phyloP scores from a whole-genome alignment of 257 asterid species.

The Anisodus acutangulus region DNA sequence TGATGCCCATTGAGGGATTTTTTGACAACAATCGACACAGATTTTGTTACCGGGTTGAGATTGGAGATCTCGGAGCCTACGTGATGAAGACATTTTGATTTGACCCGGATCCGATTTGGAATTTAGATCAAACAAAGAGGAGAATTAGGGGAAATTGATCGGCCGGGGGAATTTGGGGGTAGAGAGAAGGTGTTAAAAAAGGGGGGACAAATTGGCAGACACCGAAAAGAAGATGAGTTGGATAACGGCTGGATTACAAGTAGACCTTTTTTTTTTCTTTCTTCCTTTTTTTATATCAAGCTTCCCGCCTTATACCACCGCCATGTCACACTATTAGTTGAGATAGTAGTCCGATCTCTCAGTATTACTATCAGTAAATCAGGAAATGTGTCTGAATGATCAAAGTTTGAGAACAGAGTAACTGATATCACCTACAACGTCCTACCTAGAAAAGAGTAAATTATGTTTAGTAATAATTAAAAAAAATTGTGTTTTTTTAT shows the following conservation, averaged over 20 bases:
- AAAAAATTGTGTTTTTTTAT: too few relatives aligned
- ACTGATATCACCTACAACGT: too few relatives aligned
- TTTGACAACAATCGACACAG: conserved; percentile 90
- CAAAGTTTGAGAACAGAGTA: too few relatives aligned
- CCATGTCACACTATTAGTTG: too few relatives aligned
- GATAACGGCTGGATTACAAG: conserved; percentile 18
- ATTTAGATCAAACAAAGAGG: not conserved
- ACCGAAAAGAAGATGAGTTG: conserved; percentile 13
- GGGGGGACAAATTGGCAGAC: conserved; percentile 31
- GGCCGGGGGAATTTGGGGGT: not conserved
- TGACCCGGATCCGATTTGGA: conserved; percentile 30
- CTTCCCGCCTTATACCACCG: too few relatives aligned
- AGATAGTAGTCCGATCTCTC: too few relatives aligned
- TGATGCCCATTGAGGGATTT: conserved; percentile 97
- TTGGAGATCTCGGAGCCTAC: conserved; percentile 91
- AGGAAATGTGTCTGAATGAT: too few relatives aligned
- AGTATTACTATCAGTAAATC: too few relatives aligned
- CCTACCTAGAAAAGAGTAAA: too few relatives aligned
- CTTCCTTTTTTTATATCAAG: too few relatives aligned
- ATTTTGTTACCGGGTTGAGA: conserved; percentile 78
- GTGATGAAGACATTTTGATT: conserved; percentile 67
- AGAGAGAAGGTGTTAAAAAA: not conserved
- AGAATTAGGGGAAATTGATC: not conserved
- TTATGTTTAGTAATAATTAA: too few relatives aligned
- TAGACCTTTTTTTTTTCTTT: not conserved